These are phyloP conservation scores for Spergularia marina DNA, from an alignment of 148 eudicot genomes.

Conservation along the genomic window DNA sequence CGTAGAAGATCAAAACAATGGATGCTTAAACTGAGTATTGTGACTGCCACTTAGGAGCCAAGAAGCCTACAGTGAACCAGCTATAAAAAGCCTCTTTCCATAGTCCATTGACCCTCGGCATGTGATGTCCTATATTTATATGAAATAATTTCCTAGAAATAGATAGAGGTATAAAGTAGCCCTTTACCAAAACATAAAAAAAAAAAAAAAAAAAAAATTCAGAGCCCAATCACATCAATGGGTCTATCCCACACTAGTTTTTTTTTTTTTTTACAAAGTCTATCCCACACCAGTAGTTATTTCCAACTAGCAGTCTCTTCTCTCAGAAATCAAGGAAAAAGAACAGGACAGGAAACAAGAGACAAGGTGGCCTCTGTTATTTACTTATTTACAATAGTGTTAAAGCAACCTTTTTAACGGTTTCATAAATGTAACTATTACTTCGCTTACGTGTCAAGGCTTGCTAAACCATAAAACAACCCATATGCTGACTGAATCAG, in stretches of 20 bases:
- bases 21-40: neutral
- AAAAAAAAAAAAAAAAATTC: too few species aligned
- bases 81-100: neutral
- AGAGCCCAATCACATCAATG: neutral
- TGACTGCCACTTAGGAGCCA: neutral
- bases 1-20: too few species aligned
- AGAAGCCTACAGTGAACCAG: neutral
- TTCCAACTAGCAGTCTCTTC: neutral
- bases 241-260: neutral
- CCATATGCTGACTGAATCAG: neutral
- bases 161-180: neutral
- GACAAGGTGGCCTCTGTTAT: neutral
- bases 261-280: too few species aligned
- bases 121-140: neutral
- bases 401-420: neutral
- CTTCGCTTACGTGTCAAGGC: neutral
- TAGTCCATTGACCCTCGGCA: constrained; percentile 4
- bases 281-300: neutral
- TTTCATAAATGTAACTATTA: neutral
- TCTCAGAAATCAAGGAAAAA: neutral
- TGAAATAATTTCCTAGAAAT: neutral
- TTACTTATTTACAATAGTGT: neutral
- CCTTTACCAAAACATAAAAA: neutral
- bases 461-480: neutral
- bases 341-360: neutral